Evolutionary conservation across 2,329 filamentous ascomycete genomes (phyloP).

Genomic region (Talaromyces pinophilus): DNA sequence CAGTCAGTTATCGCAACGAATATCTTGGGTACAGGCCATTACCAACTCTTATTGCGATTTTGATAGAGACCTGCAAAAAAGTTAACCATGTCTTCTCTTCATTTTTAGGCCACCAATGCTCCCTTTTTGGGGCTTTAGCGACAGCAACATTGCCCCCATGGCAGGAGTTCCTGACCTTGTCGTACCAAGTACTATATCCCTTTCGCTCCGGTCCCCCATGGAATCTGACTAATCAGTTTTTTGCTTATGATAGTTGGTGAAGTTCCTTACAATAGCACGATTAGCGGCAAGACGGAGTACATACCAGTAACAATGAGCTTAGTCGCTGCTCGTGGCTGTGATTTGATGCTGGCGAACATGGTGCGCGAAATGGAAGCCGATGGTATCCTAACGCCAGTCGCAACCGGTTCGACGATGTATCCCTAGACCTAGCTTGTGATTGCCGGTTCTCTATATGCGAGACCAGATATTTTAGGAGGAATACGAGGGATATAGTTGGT

Average conservation of each 20-base stretch:
- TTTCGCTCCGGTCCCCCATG: not conserved
- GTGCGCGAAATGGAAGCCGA: not conserved
- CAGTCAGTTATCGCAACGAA: not conserved
- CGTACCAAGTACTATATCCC: not conserved
- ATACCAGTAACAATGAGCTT: not conserved
- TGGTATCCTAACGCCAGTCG: not conserved
- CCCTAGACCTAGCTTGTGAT: not conserved
- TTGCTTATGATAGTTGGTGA: not conserved
- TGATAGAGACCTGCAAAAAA: not conserved
- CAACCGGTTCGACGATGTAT: not conserved
- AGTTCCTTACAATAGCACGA: not conserved
- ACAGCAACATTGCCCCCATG: not conserved
- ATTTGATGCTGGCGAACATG: not conserved
- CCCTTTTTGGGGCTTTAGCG: not conserved
- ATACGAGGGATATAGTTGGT: no score
- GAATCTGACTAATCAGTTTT: not conserved
- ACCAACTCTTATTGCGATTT: not conserved
- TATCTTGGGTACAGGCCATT: not conserved
- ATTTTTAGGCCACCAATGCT: not conserved
- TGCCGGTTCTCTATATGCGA: no score
- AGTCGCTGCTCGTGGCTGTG: not conserved
- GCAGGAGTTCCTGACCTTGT: not conserved
- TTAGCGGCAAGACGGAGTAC: not conserved
- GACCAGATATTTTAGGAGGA: no score
- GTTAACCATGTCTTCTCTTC: not conserved